Conservation (phyloP, 768 basidiomycete genomes). For the Pisolithus marmoratus region DNA sequence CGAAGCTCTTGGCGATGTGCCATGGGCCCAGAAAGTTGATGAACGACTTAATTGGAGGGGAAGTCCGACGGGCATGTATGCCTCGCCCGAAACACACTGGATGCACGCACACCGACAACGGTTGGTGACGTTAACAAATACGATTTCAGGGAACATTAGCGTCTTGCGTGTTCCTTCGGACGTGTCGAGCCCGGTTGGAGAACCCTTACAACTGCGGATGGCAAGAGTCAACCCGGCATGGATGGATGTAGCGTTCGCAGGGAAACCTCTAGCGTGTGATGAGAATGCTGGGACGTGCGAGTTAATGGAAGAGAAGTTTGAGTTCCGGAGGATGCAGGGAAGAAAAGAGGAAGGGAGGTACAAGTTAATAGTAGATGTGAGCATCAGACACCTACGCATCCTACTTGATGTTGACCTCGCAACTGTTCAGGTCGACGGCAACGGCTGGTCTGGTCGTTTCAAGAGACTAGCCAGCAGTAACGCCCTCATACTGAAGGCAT, state of each 20-base stretch:
- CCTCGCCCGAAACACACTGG: slow-evolving; percentile 40
- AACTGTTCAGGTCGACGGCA: slow-evolving; percentile 40
- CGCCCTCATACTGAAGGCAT: slow-evolving; percentile 55
- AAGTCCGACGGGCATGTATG: slow-evolving; percentile 62
- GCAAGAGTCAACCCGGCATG: slow-evolving; percentile 45
- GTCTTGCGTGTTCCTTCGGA: slow-evolving; percentile 32
- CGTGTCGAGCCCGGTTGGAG: slow-evolving; percentile 29
- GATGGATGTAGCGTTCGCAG: slow-evolving; percentile 56
- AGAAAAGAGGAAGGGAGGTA: slow-evolving; percentile 46
- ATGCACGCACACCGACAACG: slow-evolving; percentile 42
- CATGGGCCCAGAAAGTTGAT: slow-evolving; percentile 59
- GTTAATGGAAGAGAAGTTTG: slow-evolving; percentile 40
- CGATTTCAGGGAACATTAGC: slow-evolving; percentile 32
- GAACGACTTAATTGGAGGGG: slow-evolving; percentile 70
- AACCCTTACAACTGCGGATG: slow-evolving; percentile 29
- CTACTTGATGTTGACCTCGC: too few relatives aligned
- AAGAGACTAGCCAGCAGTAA: slow-evolving; percentile 52
- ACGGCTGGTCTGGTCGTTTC: slow-evolving; percentile 59
- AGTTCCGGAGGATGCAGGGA: slow-evolving; percentile 42
- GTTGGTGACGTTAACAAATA: slow-evolving; percentile 39
- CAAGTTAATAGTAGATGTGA: slow-evolving; percentile 56
- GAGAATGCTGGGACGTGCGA: slow-evolving; percentile 29
- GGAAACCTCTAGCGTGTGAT: slow-evolving; percentile 39
- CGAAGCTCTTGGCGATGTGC: slow-evolving; percentile 43
- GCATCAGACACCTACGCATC: slow-evolving; percentile 7